phyloP scores from a whole-genome alignment of 345 rosid species.

The Litchi chinensis region DNA sequence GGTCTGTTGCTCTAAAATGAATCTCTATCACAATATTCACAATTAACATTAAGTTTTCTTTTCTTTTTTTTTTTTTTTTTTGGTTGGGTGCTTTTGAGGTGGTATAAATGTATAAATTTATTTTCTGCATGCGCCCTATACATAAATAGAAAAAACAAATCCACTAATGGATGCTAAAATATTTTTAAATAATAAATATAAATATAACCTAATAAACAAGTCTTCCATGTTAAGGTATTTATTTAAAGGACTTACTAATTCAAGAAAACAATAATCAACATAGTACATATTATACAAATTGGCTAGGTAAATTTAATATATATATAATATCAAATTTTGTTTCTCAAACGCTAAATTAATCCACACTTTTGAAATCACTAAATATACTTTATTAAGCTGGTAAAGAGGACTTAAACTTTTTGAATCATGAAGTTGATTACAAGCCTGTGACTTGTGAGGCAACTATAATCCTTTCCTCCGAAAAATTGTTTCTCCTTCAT shows the following conservation, averaged over 20 bases:
- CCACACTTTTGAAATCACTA: constrained; percentile 1
- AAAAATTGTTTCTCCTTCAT: neutral
- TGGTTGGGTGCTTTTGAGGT: neutral
- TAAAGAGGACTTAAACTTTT: neutral
- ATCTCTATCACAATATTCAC: neutral
- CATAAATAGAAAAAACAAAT: neutral
- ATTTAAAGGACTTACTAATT: neutral
- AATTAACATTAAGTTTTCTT: neutral
- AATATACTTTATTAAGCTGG: neutral
- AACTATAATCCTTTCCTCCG: neutral
- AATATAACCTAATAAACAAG: neutral
- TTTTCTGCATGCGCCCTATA: neutral
- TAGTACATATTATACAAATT: neutral
- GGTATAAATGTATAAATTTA: neutral
- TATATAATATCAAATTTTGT: neutral
- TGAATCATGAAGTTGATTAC: neutral
- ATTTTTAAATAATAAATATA: neutral
- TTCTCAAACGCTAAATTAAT: neutral
- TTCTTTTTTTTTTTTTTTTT: no score
- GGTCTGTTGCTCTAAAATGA: neutral
- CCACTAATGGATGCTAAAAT: neutral
- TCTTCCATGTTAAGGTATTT: neutral
- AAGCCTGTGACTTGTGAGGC: neutral
- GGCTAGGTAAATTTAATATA: neutral
- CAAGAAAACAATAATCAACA: neutral